These are phyloP conservation scores for Lasiodiplodia gonubiensis DNA, from an alignment of 2,329 filamentous ascomycete genomes.

Conservation along the genomic window DNA sequence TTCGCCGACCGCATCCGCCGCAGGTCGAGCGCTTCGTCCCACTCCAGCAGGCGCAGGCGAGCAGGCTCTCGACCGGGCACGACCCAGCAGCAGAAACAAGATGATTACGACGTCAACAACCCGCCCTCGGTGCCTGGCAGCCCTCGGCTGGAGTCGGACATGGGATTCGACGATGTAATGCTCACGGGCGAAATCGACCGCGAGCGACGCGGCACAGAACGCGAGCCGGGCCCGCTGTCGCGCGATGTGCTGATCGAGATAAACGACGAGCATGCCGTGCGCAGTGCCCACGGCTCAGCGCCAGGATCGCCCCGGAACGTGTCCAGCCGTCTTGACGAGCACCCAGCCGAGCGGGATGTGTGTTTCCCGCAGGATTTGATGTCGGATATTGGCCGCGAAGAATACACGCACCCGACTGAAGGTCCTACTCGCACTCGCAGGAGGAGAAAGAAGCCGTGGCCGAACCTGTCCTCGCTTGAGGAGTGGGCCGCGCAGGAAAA, in stretches of 20 bases:
- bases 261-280: conserved; percentile 59
- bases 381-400: conserved; percentile 83
- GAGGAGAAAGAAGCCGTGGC: conserved; percentile 71
- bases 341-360: conserved; percentile 82
- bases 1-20: conserved; percentile 39
- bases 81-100: conserved; percentile 38
- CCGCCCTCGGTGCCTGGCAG: conserved; percentile 67
- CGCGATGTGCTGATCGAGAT: conserved; percentile 59
- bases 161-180: conserved; percentile 68
- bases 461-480: conserved; percentile 80
- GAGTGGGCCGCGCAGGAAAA: conserved; percentile 93
- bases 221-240: conserved; percentile 32
- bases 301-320: conserved; percentile 36
- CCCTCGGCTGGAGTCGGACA: conserved; percentile 59
- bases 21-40: conserved; percentile 41
- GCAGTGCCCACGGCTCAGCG: conserved; percentile 40
- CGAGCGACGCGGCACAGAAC: conserved; percentile 34
- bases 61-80: conserved; percentile 35
- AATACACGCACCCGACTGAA: conserved; percentile 60
- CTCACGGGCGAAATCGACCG: conserved; percentile 66
- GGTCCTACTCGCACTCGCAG: conserved; percentile 49
- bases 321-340: conserved; percentile 15
- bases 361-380: conserved; percentile 84
- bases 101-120: conserved; percentile 68
- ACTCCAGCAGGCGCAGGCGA: conserved; percentile 38